Percentiles rank a stretch among this genome's conserved stretches.
Conservation (phyloP, 306 rosid species). For the Citrullus colocynthis region DNA sequence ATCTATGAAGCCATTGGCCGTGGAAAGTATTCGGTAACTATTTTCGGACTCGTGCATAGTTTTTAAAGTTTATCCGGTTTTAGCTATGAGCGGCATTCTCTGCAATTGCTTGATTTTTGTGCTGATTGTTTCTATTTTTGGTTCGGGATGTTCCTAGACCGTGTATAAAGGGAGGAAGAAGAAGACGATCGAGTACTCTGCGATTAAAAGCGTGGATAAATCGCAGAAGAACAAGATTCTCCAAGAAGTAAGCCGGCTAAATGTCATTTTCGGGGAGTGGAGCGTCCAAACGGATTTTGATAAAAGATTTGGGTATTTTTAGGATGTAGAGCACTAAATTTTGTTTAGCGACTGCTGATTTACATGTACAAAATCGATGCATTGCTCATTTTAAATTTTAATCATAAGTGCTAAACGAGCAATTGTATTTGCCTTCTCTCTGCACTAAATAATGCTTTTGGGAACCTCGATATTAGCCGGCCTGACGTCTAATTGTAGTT, state of each 20-base stretch:
- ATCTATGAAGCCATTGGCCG: conserved; percentile 92
- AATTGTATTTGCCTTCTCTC: background rate
- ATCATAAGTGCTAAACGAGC: background rate
- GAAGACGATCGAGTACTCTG: conserved; percentile 90
- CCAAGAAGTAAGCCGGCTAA: conserved; percentile 58
- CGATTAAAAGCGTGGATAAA: conserved; percentile 88
- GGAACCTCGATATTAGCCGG: background rate
- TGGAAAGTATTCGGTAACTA: conserved; percentile 77
- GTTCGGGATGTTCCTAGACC: conserved; percentile 31
- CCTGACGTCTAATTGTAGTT: background rate
- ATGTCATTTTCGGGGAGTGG: background rate
- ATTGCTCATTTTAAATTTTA: background rate
- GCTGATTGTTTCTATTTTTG: background rate
- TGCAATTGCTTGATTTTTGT: background rate
- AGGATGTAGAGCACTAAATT: background rate
- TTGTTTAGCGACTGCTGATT: background rate
- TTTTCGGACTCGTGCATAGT: background rate
- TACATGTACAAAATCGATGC: background rate
- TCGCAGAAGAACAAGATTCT: conserved; percentile 82
- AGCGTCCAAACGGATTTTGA: background rate
- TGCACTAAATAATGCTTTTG: background rate
- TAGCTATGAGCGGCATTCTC: background rate
- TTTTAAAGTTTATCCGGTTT: background rate
- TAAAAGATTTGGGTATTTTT: background rate
- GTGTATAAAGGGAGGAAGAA: conserved; percentile 97